Evolutionary conservation across 2,329 filamentous ascomycete genomes (phyloP), one percentile per base, ranked within the genome.

Genomic region (Penicillium italicum): DNA sequence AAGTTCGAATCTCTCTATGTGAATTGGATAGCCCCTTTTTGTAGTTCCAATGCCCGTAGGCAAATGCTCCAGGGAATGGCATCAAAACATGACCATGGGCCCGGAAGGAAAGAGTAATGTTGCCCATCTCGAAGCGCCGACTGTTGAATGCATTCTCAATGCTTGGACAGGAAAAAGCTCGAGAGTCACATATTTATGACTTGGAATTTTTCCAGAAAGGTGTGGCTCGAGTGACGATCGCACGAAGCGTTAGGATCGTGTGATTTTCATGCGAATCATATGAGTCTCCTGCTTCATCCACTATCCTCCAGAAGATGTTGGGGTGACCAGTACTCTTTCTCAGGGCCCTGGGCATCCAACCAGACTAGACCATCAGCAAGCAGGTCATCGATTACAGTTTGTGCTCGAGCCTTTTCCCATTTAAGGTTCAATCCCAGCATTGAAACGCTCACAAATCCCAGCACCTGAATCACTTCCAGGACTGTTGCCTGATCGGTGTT

Each of bases 401-500:
- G 83, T n/a, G 91, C 89, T 61, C 94, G 82, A 6, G 91, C 89
- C 42, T 84, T 80, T 63, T 93, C 87, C 94, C 94, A 99, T 16
- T 80, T 82, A 28, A 99, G 76, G 71, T 99, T 99, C 48, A 88
- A 77, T 75, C 89, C 87, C 52, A 99, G 76, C 89, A 97, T 95
- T 1, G 88, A 89, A 16, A 96, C 84, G 55, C 88, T 96, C 49
- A 97, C 89, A 69, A 91, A 96, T 1, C 94, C 93, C 10, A 97
- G 79, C 10, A 97, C 80, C 73, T 97, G 91, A 8, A 91, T 90
- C 1, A 89, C 92, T 77, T 97, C 94, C 7, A 99, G 82, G 12
- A 96, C 93, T 2, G 88, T 90, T 47, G 89, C 90, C 77, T 99
- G 94, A 72, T 99, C 94, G 14, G 85, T 92, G 72, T 96, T 97